Evolutionary conservation across 495 filamentous ascomycete genomes (phyloP), one percentile per base, ranked within the genome.

Genomic region (Lasiosphaeria ovina): DNA sequence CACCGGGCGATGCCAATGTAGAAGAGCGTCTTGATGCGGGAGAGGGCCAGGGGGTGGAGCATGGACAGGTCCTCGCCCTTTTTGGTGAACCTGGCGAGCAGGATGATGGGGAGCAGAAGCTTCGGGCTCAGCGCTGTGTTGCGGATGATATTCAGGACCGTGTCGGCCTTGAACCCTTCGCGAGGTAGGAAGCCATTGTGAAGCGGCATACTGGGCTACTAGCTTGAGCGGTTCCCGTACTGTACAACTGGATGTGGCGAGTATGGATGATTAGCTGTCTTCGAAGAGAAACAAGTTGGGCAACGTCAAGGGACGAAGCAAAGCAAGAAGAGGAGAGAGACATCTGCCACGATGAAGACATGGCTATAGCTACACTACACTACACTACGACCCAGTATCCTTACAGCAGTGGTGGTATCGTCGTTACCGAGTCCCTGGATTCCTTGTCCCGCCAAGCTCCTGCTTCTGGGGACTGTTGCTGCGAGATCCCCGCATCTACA

Each of bases 91-190:
- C 81, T 79, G 33, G 83, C 80, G 6, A 85, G 69, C 8, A 86
- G 74, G 44, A 87, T 59, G 38, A 89, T 74, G 0, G 87, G 77
- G n/a, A 87, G 74, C 1, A 85, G 76, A 14, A 89, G 75, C 57
- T 74, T 75, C 7, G 88, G 86, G 65, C 85, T 84, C 38, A 89
- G 74, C 34, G 83, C 64, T 1, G 84, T 89, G 31, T 71, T 71
- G 55, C 79, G 72, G 62, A 91, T 66, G 38, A 86, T 62, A 47
- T 72, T 74, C 33, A 81, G 70, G 47, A 88, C 38, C 4, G 83
- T 79, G 69, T 90, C 87, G 47, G 76, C 74, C 14, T 83, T 86
- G 69, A 90, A 81, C 48, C 87, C 87, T 67, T 81, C 77, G 49
- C 77, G 77, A 35, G 77, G 77, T 40, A 81, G 71, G 57, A 75